A percentile compares a stretch with the other conserved stretches of the same genome.
phyloP scores from a whole-genome alignment of 768 basidiomycete genomes.

The Amanita phalloides region DNA sequence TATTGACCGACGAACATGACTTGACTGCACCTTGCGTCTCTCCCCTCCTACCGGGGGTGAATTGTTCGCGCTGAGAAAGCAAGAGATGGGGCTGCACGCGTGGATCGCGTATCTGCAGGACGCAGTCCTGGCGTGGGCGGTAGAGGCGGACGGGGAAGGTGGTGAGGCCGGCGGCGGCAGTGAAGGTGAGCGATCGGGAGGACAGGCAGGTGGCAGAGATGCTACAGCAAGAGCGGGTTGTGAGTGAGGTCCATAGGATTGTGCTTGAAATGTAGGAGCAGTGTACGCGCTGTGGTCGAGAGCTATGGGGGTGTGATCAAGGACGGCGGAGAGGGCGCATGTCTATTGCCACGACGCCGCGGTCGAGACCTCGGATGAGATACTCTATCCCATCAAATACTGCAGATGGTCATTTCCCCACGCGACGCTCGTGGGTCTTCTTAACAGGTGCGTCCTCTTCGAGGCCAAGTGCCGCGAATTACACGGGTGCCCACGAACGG shows the following conservation, averaged over 20 bases:
- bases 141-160: not conserved
- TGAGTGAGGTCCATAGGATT: not conserved
- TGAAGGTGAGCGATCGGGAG: not conserved
- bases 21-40: too few relatives aligned
- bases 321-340: not conserved
- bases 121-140: not conserved
- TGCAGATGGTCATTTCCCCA: conserved; percentile 10
- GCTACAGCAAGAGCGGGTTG: not conserved
- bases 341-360: conserved; percentile 10
- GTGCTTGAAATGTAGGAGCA: not conserved
- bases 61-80: not conserved
- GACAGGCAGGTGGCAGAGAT: conserved; percentile 1
- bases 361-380: conserved; percentile 13
- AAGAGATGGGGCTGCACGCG: not conserved
- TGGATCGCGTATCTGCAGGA: not conserved
- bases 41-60: not conserved
- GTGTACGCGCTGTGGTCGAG: not conserved
- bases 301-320: not conserved
- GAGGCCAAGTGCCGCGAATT: conserved; percentile 10
- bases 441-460: conserved; percentile 6
- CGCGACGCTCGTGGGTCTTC: not conserved
- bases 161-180: not conserved
- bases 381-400: conserved; percentile 12
- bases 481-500: conserved; percentile 8
- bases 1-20: too few relatives aligned